Conservation (phyloP, 2,329 filamentous ascomycete species). For the Graphilbum fragrans region DNA sequence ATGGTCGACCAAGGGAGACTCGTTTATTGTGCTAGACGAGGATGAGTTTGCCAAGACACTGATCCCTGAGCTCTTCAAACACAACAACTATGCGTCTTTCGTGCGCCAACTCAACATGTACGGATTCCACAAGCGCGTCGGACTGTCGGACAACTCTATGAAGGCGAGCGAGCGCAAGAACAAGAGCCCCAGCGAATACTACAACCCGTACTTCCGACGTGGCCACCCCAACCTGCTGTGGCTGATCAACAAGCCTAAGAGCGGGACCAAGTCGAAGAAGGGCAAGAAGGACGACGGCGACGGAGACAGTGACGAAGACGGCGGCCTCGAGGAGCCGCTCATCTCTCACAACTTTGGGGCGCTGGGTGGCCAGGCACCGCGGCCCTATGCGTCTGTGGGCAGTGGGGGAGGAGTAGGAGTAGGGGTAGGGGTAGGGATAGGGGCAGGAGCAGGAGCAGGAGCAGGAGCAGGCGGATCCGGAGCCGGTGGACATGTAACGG, state of each 20-base stretch:
- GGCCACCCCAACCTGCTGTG: slow-evolving; percentile 86
- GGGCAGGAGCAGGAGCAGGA: not conserved
- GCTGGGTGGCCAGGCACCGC: slow-evolving; percentile 6
- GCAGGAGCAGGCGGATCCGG: not conserved
- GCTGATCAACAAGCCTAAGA: slow-evolving; percentile 93
- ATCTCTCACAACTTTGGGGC: slow-evolving; percentile 10
- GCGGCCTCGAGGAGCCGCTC: slow-evolving; percentile 36
- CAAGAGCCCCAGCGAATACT: slow-evolving; percentile 97
- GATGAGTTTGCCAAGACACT: slow-evolving; percentile 97
- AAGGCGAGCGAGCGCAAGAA: slow-evolving; percentile 93
- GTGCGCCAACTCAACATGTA: slow-evolving; percentile 95
- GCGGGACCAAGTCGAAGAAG: slow-evolving; percentile 45
- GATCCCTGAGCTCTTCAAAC: slow-evolving; percentile 96
- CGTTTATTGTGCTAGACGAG: slow-evolving; percentile 92
- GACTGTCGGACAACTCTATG: slow-evolving; percentile 93
- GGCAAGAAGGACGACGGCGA: slow-evolving; percentile 53
- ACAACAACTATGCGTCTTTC: slow-evolving; percentile 96
- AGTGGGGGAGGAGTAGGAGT: slow-evolving; percentile 12
- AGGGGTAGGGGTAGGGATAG: slow-evolving; percentile 2
- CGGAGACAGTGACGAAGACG: slow-evolving; percentile 64
- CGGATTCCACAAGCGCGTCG: slow-evolving; percentile 92
- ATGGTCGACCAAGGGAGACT: slow-evolving; percentile 94
- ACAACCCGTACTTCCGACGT: slow-evolving; percentile 89
- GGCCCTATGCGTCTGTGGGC: slow-evolving; percentile 20
- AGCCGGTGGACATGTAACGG: no score